phyloP scores from a whole-genome alignment of 2,329 filamentous ascomycete species.

The Xenosphaeropsis pyriputrescens region DNA sequence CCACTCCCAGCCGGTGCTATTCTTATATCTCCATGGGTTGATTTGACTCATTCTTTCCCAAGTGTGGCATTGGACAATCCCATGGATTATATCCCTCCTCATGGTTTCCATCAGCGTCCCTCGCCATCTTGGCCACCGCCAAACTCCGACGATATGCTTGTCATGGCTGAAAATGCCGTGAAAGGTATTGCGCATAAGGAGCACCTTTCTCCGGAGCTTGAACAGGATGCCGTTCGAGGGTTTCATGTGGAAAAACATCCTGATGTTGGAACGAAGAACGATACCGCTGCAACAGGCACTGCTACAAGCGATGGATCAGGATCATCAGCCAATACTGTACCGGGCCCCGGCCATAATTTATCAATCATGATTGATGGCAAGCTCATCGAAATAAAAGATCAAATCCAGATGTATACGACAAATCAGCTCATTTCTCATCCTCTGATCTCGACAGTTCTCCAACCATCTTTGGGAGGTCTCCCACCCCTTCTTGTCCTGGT shows the following conservation, averaged over 20 bases:
- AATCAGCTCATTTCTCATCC: constrained; percentile 80
- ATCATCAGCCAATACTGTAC: constrained; percentile 15
- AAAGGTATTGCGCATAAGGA: constrained; percentile 32
- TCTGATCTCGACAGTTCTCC: constrained; percentile 76
- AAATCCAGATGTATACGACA: constrained; percentile 77
- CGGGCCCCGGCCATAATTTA: constrained; percentile 26
- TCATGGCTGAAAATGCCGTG: constrained; percentile 29
- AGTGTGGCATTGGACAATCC: constrained; percentile 62
- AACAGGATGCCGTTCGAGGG: constrained; percentile 21
- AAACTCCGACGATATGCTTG: constrained; percentile 56
- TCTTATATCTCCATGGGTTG: constrained; percentile 89
- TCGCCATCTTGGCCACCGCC: constrained; percentile 88
- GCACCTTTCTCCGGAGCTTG: constrained; percentile 12
- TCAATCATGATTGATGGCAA: constrained; percentile 59
- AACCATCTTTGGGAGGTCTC: constrained; percentile 78
- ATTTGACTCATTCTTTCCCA: constrained; percentile 89
- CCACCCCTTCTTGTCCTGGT: constrained; percentile 77
- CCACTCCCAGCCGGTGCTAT: constrained; percentile 82
- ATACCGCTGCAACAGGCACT: constrained; percentile 17
- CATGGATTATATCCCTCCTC: constrained; percentile 75
- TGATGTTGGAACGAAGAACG: constrained; percentile 12
- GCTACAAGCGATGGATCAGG: constrained; percentile 12
- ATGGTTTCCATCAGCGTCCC: constrained; percentile 83
- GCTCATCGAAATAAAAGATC: constrained; percentile 64
- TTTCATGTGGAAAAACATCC: constrained; percentile 17